A percentile compares a stretch with the other conserved stretches of the same genome.
Evolutionary conservation across 352 stramenopile species (phyloP).

Genomic region (Globisporangium rhizosaccharum): DNA sequence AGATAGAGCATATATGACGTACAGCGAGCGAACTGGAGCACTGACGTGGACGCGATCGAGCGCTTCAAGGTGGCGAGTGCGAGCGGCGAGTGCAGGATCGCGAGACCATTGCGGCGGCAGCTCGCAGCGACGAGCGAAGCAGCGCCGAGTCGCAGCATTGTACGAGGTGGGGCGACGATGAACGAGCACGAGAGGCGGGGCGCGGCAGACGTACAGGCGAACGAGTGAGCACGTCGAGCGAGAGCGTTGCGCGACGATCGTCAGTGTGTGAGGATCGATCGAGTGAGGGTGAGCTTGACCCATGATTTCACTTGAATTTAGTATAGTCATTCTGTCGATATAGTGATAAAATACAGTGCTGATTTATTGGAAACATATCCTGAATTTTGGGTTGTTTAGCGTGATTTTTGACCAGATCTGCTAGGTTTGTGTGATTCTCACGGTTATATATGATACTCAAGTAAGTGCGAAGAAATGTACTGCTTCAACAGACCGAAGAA

Average conservation of each 20-base stretch:
- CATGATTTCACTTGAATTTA: too few species aligned
- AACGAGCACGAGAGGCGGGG: neutral
- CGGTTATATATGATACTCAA: too few species aligned
- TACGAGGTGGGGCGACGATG: neutral
- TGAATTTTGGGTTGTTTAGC: too few species aligned
- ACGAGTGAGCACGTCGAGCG: too few species aligned
- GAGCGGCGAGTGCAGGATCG: constrained; percentile 5
- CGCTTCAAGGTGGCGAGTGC: constrained; percentile 11
- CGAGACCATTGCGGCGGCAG: neutral
- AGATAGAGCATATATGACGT: neutral
- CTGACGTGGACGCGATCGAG: constrained; percentile 13
- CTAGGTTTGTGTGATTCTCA: too few species aligned
- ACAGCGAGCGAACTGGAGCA: constrained; percentile 15
- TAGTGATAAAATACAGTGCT: too few species aligned
- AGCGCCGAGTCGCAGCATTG: constrained; percentile 11
- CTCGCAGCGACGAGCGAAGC: constrained; percentile 2
- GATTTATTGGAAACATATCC: too few species aligned
- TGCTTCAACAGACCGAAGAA: too few species aligned
- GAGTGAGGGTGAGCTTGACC: neutral
- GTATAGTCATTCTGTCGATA: too few species aligned
- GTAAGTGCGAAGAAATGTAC: too few species aligned
- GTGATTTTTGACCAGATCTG: too few species aligned
- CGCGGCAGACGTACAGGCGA: neutral
- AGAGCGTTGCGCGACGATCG: too few species aligned
- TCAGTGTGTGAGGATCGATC: neutral